These are phyloP conservation scores for Magnusiomyces fungicola DNA, from an alignment of 1,139 yeast genomes.

Conservation along the genomic window DNA sequence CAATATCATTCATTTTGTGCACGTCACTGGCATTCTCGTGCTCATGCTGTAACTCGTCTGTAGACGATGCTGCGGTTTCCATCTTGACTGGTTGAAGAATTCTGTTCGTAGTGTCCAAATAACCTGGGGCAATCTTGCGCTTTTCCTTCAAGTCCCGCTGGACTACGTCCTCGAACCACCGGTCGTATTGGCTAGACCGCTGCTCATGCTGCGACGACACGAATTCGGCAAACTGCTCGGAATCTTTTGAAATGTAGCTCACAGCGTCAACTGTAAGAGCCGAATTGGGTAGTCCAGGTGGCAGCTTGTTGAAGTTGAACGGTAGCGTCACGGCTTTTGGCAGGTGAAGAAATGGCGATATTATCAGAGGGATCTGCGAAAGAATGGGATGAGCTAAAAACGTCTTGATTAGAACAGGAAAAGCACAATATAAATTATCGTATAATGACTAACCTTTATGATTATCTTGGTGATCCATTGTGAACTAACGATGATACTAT, in stretches of 20 bases:
- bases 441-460: not conserved
- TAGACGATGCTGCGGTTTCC: slow-evolving; percentile 1
- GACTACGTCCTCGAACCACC: slow-evolving; percentile 31
- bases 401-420: not conserved
- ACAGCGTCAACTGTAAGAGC: slow-evolving; percentile 25
- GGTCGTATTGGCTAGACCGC: slow-evolving; percentile 25
- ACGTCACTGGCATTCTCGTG: no score
- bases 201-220: slow-evolving; percentile 24
- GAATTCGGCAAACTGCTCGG: slow-evolving; percentile 24
- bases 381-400: slow-evolving; percentile 44
- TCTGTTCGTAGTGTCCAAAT: slow-evolving; percentile 30
- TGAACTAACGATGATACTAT: no score
- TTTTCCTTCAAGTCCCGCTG: slow-evolving; percentile 26
- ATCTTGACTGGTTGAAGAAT: slow-evolving; percentile 25
- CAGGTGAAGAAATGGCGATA: slow-evolving; percentile 48
- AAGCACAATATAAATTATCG: not conserved
- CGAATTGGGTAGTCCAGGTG: slow-evolving; percentile 30
- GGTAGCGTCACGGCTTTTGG: slow-evolving; percentile 54
- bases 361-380: slow-evolving; percentile 51
- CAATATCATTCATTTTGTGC: slow-evolving; percentile 14
- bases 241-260: slow-evolving; percentile 22
- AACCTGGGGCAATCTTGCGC: slow-evolving; percentile 40
- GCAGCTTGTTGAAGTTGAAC: slow-evolving; percentile 40
- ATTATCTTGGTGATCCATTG: slow-evolving; percentile 12
- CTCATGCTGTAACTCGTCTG: slow-evolving; percentile 6